A percentile compares a stretch with the other conserved stretches of the same genome.
phyloP scores from a whole-genome alignment of 192 early-diverging fungal species.

The Endogone sp. region DNA sequence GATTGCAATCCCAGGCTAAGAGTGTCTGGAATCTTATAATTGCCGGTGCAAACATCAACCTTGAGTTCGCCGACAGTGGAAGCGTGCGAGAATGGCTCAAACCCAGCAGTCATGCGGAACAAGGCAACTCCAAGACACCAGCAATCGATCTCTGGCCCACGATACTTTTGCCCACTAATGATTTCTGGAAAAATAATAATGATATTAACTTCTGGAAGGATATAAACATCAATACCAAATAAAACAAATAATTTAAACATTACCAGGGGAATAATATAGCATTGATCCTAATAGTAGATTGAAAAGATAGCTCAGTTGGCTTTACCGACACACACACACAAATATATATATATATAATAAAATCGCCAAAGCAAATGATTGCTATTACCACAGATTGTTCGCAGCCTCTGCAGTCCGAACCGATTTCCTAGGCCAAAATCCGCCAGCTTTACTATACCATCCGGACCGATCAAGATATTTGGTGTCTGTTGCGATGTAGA shows the following conservation, averaged over 20 bases:
- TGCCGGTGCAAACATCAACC: conserved; percentile 36
- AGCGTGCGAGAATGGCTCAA: conserved; percentile 48
- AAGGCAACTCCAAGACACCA: conserved; percentile 94
- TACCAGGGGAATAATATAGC: conserved; percentile 83
- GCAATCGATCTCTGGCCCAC: conserved; percentile 91
- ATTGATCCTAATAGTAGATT: conserved; percentile 63
- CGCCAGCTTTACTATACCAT: conserved; percentile 76
- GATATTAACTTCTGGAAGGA: no score
- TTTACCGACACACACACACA: conserved; percentile 14
- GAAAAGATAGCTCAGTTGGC: conserved; percentile 32
- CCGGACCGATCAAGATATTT: conserved; percentile 77
- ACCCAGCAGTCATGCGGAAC: conserved; percentile 71
- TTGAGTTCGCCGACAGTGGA: conserved; percentile 48
- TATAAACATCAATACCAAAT: no score
- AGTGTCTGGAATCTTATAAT: conserved; percentile 30
- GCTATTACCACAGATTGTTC: conserved; percentile 80
- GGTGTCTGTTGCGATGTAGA: conserved; percentile 37
- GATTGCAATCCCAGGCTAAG: conserved; percentile 36
- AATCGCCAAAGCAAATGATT: background rate
- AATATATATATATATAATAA: background rate
- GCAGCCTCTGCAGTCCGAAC: conserved; percentile 64
- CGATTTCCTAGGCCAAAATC: conserved; percentile 92
- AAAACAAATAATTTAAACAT: no score
- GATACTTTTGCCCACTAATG: conserved; percentile 84
- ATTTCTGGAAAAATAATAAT: no score